Evolutionary conservation across 2,329 filamentous ascomycete genomes (phyloP).

Genomic region (Grosmannia huntii): DNA sequence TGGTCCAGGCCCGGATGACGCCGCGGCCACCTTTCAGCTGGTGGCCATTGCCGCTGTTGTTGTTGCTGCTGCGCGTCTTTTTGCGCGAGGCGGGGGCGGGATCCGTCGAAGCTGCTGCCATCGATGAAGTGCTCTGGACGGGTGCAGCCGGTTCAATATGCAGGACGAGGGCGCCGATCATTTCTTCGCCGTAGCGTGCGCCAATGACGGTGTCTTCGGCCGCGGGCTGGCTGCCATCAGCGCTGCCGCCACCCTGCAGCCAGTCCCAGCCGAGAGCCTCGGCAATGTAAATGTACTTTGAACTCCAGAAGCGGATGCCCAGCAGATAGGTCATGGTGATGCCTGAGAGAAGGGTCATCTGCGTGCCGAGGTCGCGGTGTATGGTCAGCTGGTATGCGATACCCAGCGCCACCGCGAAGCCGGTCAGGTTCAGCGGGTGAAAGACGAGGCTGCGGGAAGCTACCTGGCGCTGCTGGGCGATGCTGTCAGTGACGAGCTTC

Average conservation of each 20-base stretch:
- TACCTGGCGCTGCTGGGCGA: conserved; percentile 67
- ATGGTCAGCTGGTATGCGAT: conserved; percentile 31
- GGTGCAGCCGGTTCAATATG: conserved; percentile 38
- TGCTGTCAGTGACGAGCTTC: conserved; percentile 63
- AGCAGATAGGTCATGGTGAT: conserved; percentile 52
- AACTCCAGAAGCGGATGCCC: conserved; percentile 44
- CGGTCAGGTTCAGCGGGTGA: conserved; percentile 42
- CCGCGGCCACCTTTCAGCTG: conserved; percentile 47
- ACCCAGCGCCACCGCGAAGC: conserved; percentile 30
- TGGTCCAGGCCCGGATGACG: conserved; percentile 74
- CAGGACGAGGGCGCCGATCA: conserved; percentile 61
- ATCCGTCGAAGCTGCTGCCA: neutral
- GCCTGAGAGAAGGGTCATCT: conserved; percentile 45
- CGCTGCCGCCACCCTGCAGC: conserved; percentile 25
- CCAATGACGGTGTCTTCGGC: conserved; percentile 47
- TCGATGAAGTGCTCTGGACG: conserved; percentile 1
- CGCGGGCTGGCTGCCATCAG: conserved; percentile 14
- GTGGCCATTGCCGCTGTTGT: conserved; percentile 24
- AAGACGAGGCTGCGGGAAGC: conserved; percentile 51
- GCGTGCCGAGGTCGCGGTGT: conserved; percentile 36
- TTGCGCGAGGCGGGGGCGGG: neutral
- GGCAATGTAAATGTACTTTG: conserved; percentile 49
- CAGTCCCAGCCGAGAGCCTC: conserved; percentile 50
- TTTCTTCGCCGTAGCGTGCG: conserved; percentile 51
- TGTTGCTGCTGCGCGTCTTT: conserved; percentile 13